These are phyloP conservation scores for Calocybe gambosa DNA, from an alignment of 1,284 basidiomycete genomes.

Conservation along the genomic window DNA sequence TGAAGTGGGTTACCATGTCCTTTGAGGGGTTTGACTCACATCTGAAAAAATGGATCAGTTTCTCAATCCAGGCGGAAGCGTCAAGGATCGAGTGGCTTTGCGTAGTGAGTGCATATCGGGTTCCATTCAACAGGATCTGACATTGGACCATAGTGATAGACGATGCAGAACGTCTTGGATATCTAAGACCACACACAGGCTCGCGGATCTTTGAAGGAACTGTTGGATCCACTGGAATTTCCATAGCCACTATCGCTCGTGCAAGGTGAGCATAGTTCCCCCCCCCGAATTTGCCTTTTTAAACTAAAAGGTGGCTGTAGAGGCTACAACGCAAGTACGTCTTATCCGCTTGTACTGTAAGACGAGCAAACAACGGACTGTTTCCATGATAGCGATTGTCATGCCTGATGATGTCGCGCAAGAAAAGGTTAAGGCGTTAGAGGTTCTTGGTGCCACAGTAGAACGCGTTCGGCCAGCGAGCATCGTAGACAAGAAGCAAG, in stretches of 20 bases:
- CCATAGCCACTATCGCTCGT: conserved; percentile 86
- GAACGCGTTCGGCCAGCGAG: conserved; percentile 83
- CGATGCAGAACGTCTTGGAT: conserved; percentile 83
- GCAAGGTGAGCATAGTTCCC: conserved; percentile 57
- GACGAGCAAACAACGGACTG: conserved; percentile 2
- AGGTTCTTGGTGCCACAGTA: conserved; percentile 83
- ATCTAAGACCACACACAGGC: conserved; percentile 82
- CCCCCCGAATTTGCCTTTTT: not conserved
- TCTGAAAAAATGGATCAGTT: conserved; percentile 44
- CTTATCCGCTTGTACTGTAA: not conserved
- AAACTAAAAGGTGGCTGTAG: conserved; percentile 28
- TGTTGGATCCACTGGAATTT: conserved; percentile 96
- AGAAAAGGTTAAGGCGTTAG: conserved; percentile 85
- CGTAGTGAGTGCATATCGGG: conserved; percentile 52
- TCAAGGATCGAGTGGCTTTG: conserved; percentile 95
- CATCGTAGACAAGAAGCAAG: conserved; percentile 93
- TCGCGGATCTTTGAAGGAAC: conserved; percentile 98
- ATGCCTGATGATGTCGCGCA: conserved; percentile 92
- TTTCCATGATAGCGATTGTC: conserved; percentile 60
- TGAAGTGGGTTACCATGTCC: conserved; percentile 46
- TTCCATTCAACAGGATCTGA: conserved; percentile 1
- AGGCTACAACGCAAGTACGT: conserved; percentile 72
- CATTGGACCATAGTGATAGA: conserved; percentile 67
- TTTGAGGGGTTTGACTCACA: not conserved
- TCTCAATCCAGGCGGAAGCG: conserved; percentile 94